Base-by-base conservation (phyloP, 1,139 yeast genomes). In the Zygotorulaspora mrakii region DNA sequence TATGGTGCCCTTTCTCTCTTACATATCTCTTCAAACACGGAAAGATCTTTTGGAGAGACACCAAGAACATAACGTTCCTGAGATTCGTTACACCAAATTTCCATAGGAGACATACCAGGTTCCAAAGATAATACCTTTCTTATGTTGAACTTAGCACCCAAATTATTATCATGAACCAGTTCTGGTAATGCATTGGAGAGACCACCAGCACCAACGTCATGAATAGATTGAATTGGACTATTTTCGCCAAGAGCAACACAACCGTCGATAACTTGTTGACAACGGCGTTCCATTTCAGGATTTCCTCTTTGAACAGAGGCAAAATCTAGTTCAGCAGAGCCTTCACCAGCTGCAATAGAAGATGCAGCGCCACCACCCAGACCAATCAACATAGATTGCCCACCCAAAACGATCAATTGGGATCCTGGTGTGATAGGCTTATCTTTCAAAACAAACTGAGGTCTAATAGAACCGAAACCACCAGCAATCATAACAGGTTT, bases 311-410 rank as follows among this genome's bases (percentile, higher is more conserved):
- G 99, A 30, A 94, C 99, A 17, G 97, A 89, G 13, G 98, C 98
- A 67, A 89, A 94, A 70, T 94, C 99, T 53, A 94, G 76, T 50
- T 83, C 95, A 14, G 86, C 96, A 32, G 95, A 84, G 37, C 95
- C 96, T 64, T 88, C 96, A 57, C 97, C 96, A 17, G 96, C 85
- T 12, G 95, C 79, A 39, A 89, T 77, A 7, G 96, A 86, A 5
- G 98, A 91, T 7, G 98, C 98, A 34, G 98, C 98, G 69, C 99
- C 99, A 61, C 99, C 99, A 59, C 99, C 99, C 45, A 91, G 76
- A 59, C 99, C 99, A 67, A 94, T 91, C 56, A 94, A 77, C 98
- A 94, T 91, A n/a, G 89, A 85, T 55, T 89, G 96, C 44, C 99
- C 99, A 60, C 99, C 99, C 40, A 94, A 77, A 18, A 94, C 98